These are phyloP conservation scores for Geotrichum australiense DNA, from an alignment of 1,139 yeast species.

Conservation along the genomic window DNA sequence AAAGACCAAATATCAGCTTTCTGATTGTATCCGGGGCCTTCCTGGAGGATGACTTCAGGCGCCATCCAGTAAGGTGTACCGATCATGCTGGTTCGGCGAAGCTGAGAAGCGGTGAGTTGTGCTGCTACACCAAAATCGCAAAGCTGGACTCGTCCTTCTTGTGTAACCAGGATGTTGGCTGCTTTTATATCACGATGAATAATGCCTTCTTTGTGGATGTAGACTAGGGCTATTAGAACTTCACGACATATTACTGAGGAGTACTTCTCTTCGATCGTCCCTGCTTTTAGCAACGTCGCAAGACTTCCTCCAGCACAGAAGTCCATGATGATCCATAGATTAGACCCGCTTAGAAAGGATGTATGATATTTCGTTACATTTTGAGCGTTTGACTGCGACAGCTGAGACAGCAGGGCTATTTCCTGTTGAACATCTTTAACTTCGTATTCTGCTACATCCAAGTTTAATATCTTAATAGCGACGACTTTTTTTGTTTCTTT, in stretches of 20 bases:
- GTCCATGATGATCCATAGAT: conserved; percentile 97
- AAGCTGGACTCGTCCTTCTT: conserved; percentile 81
- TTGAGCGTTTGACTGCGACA: conserved; percentile 63
- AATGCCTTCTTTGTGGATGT: conserved; percentile 82
- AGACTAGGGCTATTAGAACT: conserved; percentile 64
- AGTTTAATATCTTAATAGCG: conserved; percentile 86
- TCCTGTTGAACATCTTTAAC: conserved; percentile 93
- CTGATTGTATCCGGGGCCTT: conserved; percentile 77
- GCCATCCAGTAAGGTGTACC: conserved; percentile 99
- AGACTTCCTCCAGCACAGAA: conserved; percentile 96
- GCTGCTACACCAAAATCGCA: conserved; percentile 99
- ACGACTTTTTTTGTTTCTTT: conserved; percentile 64
- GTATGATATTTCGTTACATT: conserved; percentile 93
- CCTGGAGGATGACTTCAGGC: conserved; percentile 94
- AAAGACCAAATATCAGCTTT: conserved; percentile 92
- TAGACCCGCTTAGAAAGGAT: conserved; percentile 75
- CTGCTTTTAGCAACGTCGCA: conserved; percentile 80
- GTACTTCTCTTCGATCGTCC: conserved; percentile 77
- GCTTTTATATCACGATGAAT: conserved; percentile 96
- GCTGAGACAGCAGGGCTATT: conserved; percentile 73
- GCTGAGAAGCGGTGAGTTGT: conserved; percentile 67
- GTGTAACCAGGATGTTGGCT: conserved; percentile 83
- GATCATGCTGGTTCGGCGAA: conserved; percentile 89
- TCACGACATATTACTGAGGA: conserved; percentile 80
- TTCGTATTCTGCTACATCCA: conserved; percentile 92